Conservation (phyloP, 768 basidiomycete genomes). For the Trametes cingulata region DNA sequence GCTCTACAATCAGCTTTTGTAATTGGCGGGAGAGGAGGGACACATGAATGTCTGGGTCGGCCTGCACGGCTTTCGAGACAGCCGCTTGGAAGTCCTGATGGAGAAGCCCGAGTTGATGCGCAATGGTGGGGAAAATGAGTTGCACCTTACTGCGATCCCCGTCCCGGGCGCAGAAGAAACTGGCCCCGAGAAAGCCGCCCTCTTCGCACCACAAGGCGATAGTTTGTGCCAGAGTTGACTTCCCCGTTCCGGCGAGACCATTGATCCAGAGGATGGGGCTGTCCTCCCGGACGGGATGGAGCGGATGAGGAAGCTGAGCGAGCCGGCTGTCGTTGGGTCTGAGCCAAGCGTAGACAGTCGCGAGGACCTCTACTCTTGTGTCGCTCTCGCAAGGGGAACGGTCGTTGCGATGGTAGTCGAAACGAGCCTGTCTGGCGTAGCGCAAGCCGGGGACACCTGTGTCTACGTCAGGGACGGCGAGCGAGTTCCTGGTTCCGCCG, state of each 20-base stretch:
- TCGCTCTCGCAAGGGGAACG: not conserved
- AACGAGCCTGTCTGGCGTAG: not conserved
- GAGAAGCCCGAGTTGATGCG: slow-evolving; percentile 8
- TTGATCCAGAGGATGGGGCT: slow-evolving; percentile 17
- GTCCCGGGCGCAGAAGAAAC: slow-evolving; percentile 19
- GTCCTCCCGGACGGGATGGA: not conserved
- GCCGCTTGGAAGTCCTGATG: not conserved
- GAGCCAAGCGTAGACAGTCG: not conserved
- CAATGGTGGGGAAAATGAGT: slow-evolving; percentile 20
- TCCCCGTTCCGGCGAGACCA: slow-evolving; percentile 19
- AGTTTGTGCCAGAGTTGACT: slow-evolving; percentile 14
- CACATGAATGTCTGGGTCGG: not conserved
- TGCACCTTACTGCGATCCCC: slow-evolving; percentile 13
- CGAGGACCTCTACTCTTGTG: not conserved
- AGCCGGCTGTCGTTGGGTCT: not conserved
- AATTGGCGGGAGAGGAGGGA: slow-evolving; percentile 6
- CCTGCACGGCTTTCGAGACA: not conserved
- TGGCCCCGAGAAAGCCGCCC: slow-evolving; percentile 15
- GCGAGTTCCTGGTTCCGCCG: too few relatives aligned
- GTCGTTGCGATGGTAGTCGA: not conserved
- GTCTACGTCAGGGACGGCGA: not conserved
- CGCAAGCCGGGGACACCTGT: not conserved
- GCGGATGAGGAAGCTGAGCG: not conserved
- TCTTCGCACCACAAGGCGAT: slow-evolving; percentile 3
- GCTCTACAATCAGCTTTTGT: slow-evolving; percentile 15